Conservation (phyloP, 805 yeast species). For the Yamadazyma philogaea region DNA sequence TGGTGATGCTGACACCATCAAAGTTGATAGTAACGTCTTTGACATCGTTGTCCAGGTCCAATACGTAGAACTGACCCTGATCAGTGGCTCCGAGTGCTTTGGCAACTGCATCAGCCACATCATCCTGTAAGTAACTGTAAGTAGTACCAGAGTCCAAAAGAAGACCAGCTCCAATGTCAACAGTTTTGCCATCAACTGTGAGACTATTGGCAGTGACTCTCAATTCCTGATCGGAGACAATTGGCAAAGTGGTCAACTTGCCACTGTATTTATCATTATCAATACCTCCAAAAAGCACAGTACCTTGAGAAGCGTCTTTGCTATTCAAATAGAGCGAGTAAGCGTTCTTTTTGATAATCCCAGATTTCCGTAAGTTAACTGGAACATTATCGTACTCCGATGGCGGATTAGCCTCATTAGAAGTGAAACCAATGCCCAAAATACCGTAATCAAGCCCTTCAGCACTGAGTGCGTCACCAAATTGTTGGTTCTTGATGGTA, state of each 20-base stretch:
- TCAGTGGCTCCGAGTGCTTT: slow-evolving; percentile 34
- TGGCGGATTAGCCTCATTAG: slow-evolving; percentile 11
- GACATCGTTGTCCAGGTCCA: background rate
- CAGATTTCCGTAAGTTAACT: slow-evolving; percentile 27
- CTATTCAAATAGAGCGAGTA: slow-evolving; percentile 37
- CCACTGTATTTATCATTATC: slow-evolving; percentile 23
- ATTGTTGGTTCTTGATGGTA: slow-evolving; percentile 11
- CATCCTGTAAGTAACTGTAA: slow-evolving; percentile 37
- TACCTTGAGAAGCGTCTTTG: slow-evolving; percentile 20
- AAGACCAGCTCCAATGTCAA: slow-evolving; percentile 5
- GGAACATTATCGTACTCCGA: slow-evolving; percentile 33
- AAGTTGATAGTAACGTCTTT: slow-evolving; percentile 9
- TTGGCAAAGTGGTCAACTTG: slow-evolving; percentile 20
- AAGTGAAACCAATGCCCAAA: slow-evolving; percentile 18
- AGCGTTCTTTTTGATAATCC: slow-evolving; percentile 31
- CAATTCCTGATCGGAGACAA: slow-evolving; percentile 28
- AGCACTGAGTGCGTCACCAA: slow-evolving; percentile 16
- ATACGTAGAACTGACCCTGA: slow-evolving; percentile 4
- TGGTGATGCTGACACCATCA: slow-evolving; percentile 12
- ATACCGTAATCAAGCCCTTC: slow-evolving; percentile 15
- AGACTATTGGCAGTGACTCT: slow-evolving; percentile 47
- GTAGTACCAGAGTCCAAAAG: slow-evolving; percentile 34
- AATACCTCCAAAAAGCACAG: slow-evolving; percentile 32
- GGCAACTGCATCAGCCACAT: slow-evolving; percentile 32
- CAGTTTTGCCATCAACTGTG: slow-evolving; percentile 13